A percentile compares a stretch with the other conserved stretches of the same genome.
These are phyloP conservation scores for Phytophthora citrophthora DNA, from an alignment of 352 stramenopile genomes.

Conservation along the genomic window DNA sequence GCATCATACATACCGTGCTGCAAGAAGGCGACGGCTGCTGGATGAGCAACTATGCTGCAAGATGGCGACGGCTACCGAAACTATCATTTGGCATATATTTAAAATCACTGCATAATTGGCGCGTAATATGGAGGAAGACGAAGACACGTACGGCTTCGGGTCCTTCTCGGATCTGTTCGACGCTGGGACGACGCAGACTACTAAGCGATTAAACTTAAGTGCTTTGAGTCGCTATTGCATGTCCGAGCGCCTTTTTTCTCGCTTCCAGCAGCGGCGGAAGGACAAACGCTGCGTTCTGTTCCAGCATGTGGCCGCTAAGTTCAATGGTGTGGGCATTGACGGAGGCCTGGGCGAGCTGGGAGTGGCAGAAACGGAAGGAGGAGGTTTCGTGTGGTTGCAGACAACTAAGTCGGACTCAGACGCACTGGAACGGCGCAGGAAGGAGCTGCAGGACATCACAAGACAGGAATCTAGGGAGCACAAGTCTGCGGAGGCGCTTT, in stretches of 20 bases:
- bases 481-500: constrained; percentile 44
- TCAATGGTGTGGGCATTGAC: constrained; percentile 57
- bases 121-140: constrained; percentile 54
- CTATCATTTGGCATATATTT: too few relatives aligned
- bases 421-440: constrained; percentile 52
- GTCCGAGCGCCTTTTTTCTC: constrained; percentile 43
- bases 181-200: neutral
- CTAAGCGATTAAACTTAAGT: constrained; percentile 41
- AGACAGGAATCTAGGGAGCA: constrained; percentile 29
- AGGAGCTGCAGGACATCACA: constrained; percentile 67
- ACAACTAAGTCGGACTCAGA: constrained; percentile 56
- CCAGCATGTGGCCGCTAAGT: constrained; percentile 58
- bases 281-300: constrained; percentile 30
- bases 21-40: too few relatives aligned
- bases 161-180: constrained; percentile 69
- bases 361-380: constrained; percentile 24
- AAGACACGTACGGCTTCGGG: constrained; percentile 76
- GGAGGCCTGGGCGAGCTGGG: constrained; percentile 50
- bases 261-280: constrained; percentile 43
- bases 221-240: constrained; percentile 59
- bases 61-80: too few relatives aligned
- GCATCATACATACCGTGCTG: too few relatives aligned
- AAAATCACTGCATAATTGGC: too few relatives aligned
- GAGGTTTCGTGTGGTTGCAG: constrained; percentile 68
- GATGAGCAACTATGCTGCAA: too few relatives aligned